A percentile compares a stretch with the other conserved stretches of the same genome.
Evolutionary conservation across 768 basidiomycete species (phyloP).

Genomic region (Termitomyces eurrhizus): DNA sequence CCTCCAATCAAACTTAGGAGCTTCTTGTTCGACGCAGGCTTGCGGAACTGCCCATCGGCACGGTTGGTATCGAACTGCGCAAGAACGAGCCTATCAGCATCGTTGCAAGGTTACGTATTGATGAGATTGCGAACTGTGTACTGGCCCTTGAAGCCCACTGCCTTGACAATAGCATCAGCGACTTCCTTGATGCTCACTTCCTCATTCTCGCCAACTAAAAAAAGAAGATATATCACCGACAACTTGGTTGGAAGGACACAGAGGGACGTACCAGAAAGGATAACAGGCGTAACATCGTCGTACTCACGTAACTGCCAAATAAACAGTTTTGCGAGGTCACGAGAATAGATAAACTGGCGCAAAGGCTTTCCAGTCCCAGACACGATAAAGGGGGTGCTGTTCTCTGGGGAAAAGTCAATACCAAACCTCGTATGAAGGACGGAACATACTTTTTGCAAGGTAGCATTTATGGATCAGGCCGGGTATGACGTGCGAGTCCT

Average conservation of each 20-base stretch:
- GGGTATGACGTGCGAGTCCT: slow-evolving; percentile 92
- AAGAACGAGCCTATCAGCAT: neutral
- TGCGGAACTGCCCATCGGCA: slow-evolving; percentile 93
- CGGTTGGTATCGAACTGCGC: slow-evolving; percentile 78
- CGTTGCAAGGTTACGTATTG: neutral
- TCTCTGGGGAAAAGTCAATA: slow-evolving; percentile 41
- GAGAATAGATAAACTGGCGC: slow-evolving; percentile 98
- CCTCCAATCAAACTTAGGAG: slow-evolving; percentile 69
- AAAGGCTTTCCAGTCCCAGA: slow-evolving; percentile 88
- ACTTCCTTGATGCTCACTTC: slow-evolving; percentile 92
- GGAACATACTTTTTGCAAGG: slow-evolving; percentile 72
- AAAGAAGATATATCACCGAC: neutral
- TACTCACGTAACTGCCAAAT: slow-evolving; percentile 92
- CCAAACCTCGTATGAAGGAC: neutral
- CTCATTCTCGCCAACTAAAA: slow-evolving; percentile 82
- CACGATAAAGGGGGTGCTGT: slow-evolving; percentile 82
- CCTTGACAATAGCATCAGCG: slow-evolving; percentile 86
- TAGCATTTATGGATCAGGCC: slow-evolving; percentile 92
- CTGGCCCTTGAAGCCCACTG: slow-evolving; percentile 73
- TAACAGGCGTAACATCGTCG: slow-evolving; percentile 88
- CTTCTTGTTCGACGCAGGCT: slow-evolving; percentile 93
- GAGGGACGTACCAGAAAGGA: slow-evolving; percentile 68
- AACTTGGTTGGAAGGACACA: neutral
- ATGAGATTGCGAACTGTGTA: slow-evolving; percentile 50
- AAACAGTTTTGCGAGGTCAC: slow-evolving; percentile 92